These are phyloP conservation scores for Allium cepa DNA, from an alignment of 106 monocot species.

Conservation along the genomic window DNA sequence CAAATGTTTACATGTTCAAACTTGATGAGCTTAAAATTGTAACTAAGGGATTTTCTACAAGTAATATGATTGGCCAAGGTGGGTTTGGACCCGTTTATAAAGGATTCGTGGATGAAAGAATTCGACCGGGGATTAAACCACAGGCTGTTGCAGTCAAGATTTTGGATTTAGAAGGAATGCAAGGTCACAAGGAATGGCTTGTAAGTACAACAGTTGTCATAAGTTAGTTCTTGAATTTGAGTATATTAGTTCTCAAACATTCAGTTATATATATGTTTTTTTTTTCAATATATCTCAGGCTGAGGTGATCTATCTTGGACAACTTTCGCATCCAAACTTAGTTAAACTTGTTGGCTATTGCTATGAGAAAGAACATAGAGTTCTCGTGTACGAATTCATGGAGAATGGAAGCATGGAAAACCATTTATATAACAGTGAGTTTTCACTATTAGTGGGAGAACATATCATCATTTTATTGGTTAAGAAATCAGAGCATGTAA, in stretches of 20 bases:
- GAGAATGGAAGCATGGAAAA: slow-evolving; percentile 50
- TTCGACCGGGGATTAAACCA: slow-evolving; percentile 25
- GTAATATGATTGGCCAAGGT: slow-evolving; percentile 47
- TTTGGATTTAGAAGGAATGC: slow-evolving; percentile 40
- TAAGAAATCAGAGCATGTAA: background rate
- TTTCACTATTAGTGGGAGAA: background rate
- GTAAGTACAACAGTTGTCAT: slow-evolving; percentile 12
- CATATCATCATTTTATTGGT: background rate
- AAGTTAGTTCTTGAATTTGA: background rate
- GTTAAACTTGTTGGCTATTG: slow-evolving; percentile 61
- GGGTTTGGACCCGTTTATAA: slow-evolving; percentile 62
- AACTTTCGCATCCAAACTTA: slow-evolving; percentile 44
- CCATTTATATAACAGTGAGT: slow-evolving; percentile 48
- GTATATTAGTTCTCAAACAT: background rate
- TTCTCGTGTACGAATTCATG: slow-evolving; percentile 57
- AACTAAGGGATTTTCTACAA: slow-evolving; percentile 30
- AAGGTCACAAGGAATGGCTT: slow-evolving; percentile 64
- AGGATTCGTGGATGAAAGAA: slow-evolving; percentile 36
- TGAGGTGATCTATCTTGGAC: slow-evolving; percentile 47
- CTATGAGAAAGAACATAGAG: slow-evolving; percentile 51
- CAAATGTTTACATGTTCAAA: slow-evolving; percentile 33
- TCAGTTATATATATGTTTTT: background rate
- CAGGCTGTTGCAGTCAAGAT: slow-evolving; percentile 55
- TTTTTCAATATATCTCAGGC: slow-evolving; percentile 18
- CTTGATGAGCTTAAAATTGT: slow-evolving; percentile 28